Evolutionary conservation across 1,284 basidiomycete species (phyloP).

Genomic region (Leucoagaricus sp.): DNA sequence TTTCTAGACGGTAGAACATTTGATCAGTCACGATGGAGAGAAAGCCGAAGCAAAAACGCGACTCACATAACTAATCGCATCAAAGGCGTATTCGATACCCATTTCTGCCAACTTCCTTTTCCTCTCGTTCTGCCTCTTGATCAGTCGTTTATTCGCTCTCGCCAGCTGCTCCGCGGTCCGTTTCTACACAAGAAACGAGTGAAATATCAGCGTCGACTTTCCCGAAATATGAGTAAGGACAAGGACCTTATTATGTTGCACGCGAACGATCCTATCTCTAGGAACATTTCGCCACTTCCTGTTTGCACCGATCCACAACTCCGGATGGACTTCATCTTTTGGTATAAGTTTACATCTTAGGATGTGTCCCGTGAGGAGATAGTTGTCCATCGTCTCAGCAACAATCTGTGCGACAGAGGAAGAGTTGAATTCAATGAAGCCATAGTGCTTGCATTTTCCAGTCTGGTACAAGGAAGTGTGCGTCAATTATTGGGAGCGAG

Average conservation of each 20-base stretch:
- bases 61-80: conserved; percentile 68
- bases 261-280: conserved; percentile 67
- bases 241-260: conserved; percentile 79
- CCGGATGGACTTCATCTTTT: conserved; percentile 87
- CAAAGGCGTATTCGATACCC: conserved; percentile 92
- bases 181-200: conserved; percentile 42
- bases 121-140: conserved; percentile 79
- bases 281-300: conserved; percentile 87
- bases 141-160: conserved; percentile 68
- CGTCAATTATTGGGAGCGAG: background rate
- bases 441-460: conserved; percentile 95
- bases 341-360: conserved; percentile 88
- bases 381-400: conserved; percentile 99
- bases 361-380: conserved; percentile 92
- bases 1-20: conserved; percentile 14
- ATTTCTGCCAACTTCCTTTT: conserved; percentile 78
- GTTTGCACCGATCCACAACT: conserved; percentile 97
- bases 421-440: conserved; percentile 93
- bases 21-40: background rate
- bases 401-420: conserved; percentile 92
- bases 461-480: too few species aligned
- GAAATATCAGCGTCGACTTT: too few species aligned
- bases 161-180: conserved; percentile 76
- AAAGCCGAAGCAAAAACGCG: background rate
- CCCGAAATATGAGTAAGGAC: background rate